Evolutionary conservation across 106 monocot species (phyloP), one percentile per base, ranked within the genome.

Genomic region (Vanilla planifolia): DNA sequence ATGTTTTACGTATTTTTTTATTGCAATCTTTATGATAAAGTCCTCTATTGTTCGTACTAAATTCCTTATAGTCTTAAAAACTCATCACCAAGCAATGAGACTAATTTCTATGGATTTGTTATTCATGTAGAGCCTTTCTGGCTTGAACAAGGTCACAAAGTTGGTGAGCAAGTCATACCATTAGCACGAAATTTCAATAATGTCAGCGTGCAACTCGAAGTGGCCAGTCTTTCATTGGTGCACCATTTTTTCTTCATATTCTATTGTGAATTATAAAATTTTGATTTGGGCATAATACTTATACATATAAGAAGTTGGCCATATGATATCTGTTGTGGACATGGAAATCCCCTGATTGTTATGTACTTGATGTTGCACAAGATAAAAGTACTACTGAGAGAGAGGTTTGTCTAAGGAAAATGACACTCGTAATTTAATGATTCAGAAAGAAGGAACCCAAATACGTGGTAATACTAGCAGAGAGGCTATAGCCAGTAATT

Each of bases 91-190:
- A 50, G 50, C 50, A 50, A 11, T 21, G 50, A 1, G 11, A 26
- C 24, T 50, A 26, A 10, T 50, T 50, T 26, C 23, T 50, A 10
- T 24, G 11, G 11, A n/a, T 13, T 50, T 21, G n/a, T 37, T 52
- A 9, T 69, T 30, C 69, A 51, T 68, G 3, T 76, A 98, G 96
- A 98, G 70, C 68, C 88, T 58, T 75, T 73, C 60, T 98, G 87
- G 91, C 81, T 98, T 62, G 96, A 91, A 58, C 91, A 98, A 70
- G 96, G 96, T 11, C 74, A 81, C 33, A 98, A 92, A 71, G 72
- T 98, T 59, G 96, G 96, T 6, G 96, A 98, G 66, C 96, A 91
- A 69, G 81, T 98, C 33, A 75, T 98, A 41, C 96, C 96, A 57
- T 61, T 98, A 65, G 96, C 96, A 48, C 81, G 91, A 74, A 91